Base-by-base conservation (phyloP, 148 eudicot species). In the Cornus suecica region DNA sequence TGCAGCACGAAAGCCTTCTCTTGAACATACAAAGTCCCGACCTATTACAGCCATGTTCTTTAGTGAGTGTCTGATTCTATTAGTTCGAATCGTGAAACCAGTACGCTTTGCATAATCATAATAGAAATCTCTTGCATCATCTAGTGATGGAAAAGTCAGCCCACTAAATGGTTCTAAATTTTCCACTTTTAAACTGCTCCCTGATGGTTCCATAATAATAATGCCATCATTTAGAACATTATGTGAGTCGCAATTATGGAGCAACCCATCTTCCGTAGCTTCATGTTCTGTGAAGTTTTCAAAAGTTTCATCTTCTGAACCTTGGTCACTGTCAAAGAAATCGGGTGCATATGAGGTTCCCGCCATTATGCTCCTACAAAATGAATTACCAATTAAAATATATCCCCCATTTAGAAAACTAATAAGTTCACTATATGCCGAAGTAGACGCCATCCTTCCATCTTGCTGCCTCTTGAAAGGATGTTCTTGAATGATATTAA, bases 121-220 rank as follows among this genome's bases (percentile, higher is more conserved):
- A 27, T 63, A 63, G 30, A 63, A 63, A 10, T 63, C 66, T 15
- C 31, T 63, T 8, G 66, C 66, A 63, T 24, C 66, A 25, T 63
- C 66, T 63, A 13, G 15, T 63, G 66, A 63, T 22, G 8, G 30
- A 63, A 63, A 63, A 25, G 30, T 27, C 66, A 63, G 25, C 15
- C 66, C 66, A 26, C 4, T 63, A 63, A 24, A 63, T 25, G 66
- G 66, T 26, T 63, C 66, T 24, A 63, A 63, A 63, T 58, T 58
- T n/a, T 58, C 62, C 62, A 18, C 25, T 18, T 22, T 22, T 58
- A 20, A 20, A 52, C 62, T 20, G 20, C 24, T n/a, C 24, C 25
- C 9, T 18, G 62, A 58, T 58, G 7, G 62, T 22, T 58, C 62
- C 62, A 58, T 3, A 6, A 58, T 20, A 58, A 58, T 58, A 1